Base-by-base conservation (phyloP, 2,329 filamentous ascomycete species). In the Fusarium zealandicum region DNA sequence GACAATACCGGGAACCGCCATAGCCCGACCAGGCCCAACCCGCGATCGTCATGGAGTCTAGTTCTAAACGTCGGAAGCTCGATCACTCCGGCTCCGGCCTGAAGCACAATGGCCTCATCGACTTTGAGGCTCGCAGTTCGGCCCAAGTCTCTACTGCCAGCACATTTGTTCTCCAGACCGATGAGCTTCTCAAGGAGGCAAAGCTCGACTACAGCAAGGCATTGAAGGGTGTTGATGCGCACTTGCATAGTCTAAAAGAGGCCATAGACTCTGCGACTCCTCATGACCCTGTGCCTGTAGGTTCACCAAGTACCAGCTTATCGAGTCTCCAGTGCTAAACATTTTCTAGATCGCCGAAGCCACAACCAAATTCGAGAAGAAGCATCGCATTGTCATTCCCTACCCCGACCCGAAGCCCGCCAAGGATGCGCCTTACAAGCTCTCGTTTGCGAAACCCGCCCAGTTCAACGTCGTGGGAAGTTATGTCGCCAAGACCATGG, bases 391-490 rank as follows among this genome's bases (percentile, higher is more conserved):
- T 52, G 74, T 78, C n/a, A 83, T 96, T 40, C 95, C 95, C 1
- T 97, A 92, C 69, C 92, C 93, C 13, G 81, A 88, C n/a, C 92
- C 92, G 14, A 85, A 81, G 43, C 93, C 93, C 2, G 78, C 84
- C 10, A 85, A 85, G 66, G 88, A 93, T 71, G 86, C 86, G 27
- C 89, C 90, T 45, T 96, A 96, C 75, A 93, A 92, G 67, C 79
- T 98, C 45, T 81, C 88, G 32, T 96, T 92, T 72, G 81, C 82
- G 38, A 88, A 85, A 69, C 93, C 95, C 3, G 76, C 84, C 7
- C 87, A 87, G 63, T 86, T 95, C 73, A 96, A 96, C 68, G 89
- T 96, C 18, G 88, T 93, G 27, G 95, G 95, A 42, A 96, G 93
- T 74, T 93, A 96, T 76, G 84, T 90, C 10, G 79, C 90, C 44